Base-by-base conservation (phyloP, 345 rosid genomes). In the Eucalyptus curtisii region DNA sequence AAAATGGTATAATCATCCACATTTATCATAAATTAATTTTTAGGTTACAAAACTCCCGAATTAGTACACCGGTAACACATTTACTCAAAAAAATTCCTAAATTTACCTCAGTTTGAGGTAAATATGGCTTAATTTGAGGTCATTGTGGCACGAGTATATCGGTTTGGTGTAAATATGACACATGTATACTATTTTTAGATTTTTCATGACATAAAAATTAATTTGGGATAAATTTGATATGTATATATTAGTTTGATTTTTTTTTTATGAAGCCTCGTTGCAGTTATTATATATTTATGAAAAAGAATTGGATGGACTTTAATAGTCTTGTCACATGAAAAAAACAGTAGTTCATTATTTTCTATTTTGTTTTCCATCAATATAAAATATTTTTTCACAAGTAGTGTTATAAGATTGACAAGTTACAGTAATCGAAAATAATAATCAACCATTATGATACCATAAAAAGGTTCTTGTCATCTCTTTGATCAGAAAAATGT, bases 41-140 rank as follows among this genome's bases (percentile, higher is more conserved):
- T 71, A 10, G 40, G 27, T 37, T 4, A 37, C 25, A 37, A 71
- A 71, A 33, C 13, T 71, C 6, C 1, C 0, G 7, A 8, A 66
- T 3, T 66, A 9, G 4, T 17, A 9, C 8, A 37, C 25, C 0
- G 0, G 2, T 19, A 4, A 11, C 8, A 37, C 7, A 17, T 19
- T 37, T 22, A 19, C 13, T 6, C 4, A 71, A 71, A 71, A 8
- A 37, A 10, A 19, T 17, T 37, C 25, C 13, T 6, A 71, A 4
- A 19, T 19, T 31, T 71, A 71, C 4, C 7, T 27, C 0, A 3
- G 0, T 33, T 71, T 71, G 13, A 37, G 45, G 2, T 19, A 19
- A 19, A 19, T 52, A 19, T 52, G 24, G 4, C 55, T 19, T 10
- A 68, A 71, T 33, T 71, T 71, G 25, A 37, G 45, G 40, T 19